Evolutionary conservation across 2,329 filamentous ascomycete species (phyloP), one percentile per base, ranked within the genome.

Genomic region (Verticillium nubilum): DNA sequence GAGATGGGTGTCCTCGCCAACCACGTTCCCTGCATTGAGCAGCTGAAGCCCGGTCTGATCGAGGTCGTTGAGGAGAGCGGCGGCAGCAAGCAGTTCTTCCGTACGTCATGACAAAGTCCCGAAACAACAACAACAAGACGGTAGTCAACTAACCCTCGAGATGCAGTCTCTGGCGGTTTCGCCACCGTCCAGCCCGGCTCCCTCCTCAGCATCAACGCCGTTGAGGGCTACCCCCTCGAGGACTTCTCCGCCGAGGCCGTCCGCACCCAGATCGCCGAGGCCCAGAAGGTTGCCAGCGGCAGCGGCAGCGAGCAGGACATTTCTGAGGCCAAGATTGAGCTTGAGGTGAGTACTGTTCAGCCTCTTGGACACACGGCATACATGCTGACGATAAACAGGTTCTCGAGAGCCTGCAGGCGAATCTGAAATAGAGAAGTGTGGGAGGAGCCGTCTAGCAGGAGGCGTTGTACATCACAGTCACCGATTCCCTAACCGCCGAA

Each of bases 1-100:
- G 95, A 98, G 72, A 99, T 99, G 95, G 95, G 95, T 90, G 89
- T 99, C 71, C 90, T 99, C 74, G 95, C 95, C 76, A 96, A 95
- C 85, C 95, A 99, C 86, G 95, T 99, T 72, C 93, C 95, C 66
- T 92, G 93, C 64, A 98, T 99, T 74, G 95, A 99, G 85, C 95
- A 99, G 85, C 85, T 99, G 78, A 97, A 96, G 86, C 93, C 95
- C 63, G 95, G 95, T 73, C 81, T 98, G 68, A 85, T 99, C 68
- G 94, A 98, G 84, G 85, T 99, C 73, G 86, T 98, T 68, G 94
- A 98, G 84, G 95, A 99, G 86, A 86, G 81, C 73, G 91, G 92
- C 73, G 83, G 83, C 74, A 82, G 76, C 90, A 99, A 99, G 87
- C 91, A 96, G 80, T 99, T 95, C 84, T 99, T 99, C 89, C 86